phyloP scores from a whole-genome alignment of 2,329 filamentous ascomycete genomes.

The Exophiala aquamarina region DNA sequence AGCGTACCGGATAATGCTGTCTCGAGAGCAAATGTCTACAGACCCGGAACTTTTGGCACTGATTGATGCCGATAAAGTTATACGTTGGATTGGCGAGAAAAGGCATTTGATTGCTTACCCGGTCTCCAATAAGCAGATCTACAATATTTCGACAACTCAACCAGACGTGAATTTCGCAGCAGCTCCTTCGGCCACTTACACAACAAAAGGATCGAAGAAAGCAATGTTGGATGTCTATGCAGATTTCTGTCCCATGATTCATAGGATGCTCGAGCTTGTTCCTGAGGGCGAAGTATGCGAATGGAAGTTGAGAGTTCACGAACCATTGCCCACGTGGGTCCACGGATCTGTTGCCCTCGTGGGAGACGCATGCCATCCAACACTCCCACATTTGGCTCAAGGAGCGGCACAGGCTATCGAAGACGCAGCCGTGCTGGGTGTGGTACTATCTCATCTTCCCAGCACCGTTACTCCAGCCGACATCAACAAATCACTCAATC shows the following conservation, averaged over 20 bases:
- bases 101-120: constrained; percentile 69
- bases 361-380: constrained; percentile 63
- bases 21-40: constrained; percentile 43
- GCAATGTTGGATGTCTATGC: constrained; percentile 61
- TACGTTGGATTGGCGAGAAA: constrained; percentile 66
- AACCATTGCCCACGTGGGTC: constrained; percentile 63
- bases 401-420: constrained; percentile 67
- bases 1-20: constrained; percentile 57
- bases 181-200: constrained; percentile 61
- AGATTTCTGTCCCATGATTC: constrained; percentile 62
- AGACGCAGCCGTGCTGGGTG: constrained; percentile 58
- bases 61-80: constrained; percentile 57
- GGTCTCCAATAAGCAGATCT: constrained; percentile 62
- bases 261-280: constrained; percentile 60
- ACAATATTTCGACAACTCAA: constrained; percentile 66
- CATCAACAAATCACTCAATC: constrained; percentile 53
- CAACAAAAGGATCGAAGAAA: constrained; percentile 60
- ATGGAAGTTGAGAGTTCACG: constrained; percentile 64
- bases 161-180: constrained; percentile 61
- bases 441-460: constrained; percentile 51
- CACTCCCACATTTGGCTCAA: constrained; percentile 63
- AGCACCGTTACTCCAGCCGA: constrained; percentile 40
- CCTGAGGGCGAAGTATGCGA: constrained; percentile 66
- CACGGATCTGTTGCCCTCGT: constrained; percentile 54
- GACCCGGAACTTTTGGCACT: constrained; percentile 56